Percentiles rank a stretch among this genome's conserved stretches.
phyloP scores from a whole-genome alignment of 2,329 filamentous ascomycete genomes.

The Diaporthe amygdali region DNA sequence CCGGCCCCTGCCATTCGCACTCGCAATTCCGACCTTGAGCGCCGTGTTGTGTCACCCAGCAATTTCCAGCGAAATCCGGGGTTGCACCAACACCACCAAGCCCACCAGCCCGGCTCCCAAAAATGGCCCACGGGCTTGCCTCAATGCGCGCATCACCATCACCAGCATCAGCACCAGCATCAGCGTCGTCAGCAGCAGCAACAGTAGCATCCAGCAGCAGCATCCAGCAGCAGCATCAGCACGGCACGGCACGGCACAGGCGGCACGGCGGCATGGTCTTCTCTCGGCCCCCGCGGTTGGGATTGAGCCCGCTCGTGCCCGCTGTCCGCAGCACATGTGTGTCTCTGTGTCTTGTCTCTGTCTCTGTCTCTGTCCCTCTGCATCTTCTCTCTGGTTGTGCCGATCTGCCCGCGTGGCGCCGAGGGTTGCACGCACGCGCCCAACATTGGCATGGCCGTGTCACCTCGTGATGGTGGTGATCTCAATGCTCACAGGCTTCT shows the following conservation, averaged over 20 bases:
- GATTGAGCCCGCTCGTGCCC: neutral
- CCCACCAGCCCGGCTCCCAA: neutral
- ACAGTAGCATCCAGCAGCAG: neutral
- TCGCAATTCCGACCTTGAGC: neutral
- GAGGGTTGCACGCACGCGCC: slow-evolving; percentile 8
- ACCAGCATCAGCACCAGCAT: neutral
- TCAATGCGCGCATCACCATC: neutral
- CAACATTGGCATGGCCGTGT: slow-evolving; percentile 1
- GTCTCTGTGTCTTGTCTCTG: neutral
- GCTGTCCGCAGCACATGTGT: neutral
- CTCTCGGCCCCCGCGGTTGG: neutral
- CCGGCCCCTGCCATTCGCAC: neutral
- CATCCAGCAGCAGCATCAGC: neutral
- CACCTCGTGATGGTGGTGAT: slow-evolving; percentile 14
- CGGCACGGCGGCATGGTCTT: neutral
- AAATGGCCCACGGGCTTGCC: neutral
- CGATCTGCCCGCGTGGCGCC: slow-evolving; percentile 13
- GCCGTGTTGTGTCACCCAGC: slow-evolving; percentile 4
- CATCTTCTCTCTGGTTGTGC: neutral
- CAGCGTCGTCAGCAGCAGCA: neutral
- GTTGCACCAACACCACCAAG: slow-evolving; percentile 12
- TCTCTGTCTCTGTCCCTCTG: neutral
- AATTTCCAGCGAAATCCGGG: slow-evolving; percentile 19
- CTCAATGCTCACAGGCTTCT: neutral
- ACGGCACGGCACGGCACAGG: neutral